phyloP scores from a whole-genome alignment of 2,329 filamentous ascomycete species.

The Onygena corvina region DNA sequence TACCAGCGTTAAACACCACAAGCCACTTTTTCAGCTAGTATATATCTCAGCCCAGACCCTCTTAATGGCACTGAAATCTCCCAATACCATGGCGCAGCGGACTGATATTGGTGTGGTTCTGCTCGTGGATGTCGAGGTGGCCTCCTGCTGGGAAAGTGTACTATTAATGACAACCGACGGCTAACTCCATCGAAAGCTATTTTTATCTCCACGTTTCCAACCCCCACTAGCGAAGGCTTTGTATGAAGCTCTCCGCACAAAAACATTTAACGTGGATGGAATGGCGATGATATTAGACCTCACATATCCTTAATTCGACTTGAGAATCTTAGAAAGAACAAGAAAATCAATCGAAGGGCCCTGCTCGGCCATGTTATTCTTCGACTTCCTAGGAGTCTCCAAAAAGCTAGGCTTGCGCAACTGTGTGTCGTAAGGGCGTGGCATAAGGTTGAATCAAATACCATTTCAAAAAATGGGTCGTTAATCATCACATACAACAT shows the following conservation, averaged over 20 bases:
- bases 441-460: slow-evolving; percentile 1
- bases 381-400: not conserved
- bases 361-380: not conserved
- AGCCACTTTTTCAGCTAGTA: not conserved
- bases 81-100: slow-evolving; percentile 2
- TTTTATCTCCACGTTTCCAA: slow-evolving; percentile 1
- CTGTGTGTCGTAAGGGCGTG: not conserved
- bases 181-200: not conserved
- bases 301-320: not conserved
- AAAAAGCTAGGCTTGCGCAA: not conserved
- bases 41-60: not conserved
- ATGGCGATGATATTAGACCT: too few species aligned
- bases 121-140: not conserved
- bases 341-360: not conserved
- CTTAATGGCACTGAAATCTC: slow-evolving; percentile 1
- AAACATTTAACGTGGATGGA: too few species aligned
- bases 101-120: not conserved
- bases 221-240: not conserved
- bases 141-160: not conserved
- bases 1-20: not conserved
- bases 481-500: too few species aligned
- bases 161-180: not conserved
- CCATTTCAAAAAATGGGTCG: not conserved
- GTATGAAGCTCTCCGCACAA: not conserved
- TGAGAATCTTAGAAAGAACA: not conserved